These are phyloP conservation scores for Chalciporus pseudorubinellus DNA, from an alignment of 768 basidiomycete genomes.

Conservation along the genomic window DNA sequence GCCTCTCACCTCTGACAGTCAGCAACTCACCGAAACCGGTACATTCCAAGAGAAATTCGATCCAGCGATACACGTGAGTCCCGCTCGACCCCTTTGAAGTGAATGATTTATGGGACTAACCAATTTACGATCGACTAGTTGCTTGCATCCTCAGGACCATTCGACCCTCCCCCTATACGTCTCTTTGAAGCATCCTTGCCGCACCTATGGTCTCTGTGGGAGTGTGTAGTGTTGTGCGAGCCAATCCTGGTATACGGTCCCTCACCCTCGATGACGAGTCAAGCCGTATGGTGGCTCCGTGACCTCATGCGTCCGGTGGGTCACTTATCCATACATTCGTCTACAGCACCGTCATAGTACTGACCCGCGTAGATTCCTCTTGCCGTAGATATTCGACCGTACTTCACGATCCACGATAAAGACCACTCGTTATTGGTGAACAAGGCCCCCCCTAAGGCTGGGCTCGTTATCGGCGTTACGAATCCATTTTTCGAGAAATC, in stretches of 20 bases:
- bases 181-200: conserved; percentile 64
- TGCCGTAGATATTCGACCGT: conserved; percentile 84
- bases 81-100: too few species aligned
- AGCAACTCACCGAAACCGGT: conserved; percentile 62
- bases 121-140: conserved; percentile 44
- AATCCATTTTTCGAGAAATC: conserved; percentile 83
- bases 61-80: conserved; percentile 47
- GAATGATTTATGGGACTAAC: background rate
- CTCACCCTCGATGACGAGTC: conserved; percentile 78
- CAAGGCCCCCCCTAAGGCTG: conserved; percentile 71
- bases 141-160: conserved; percentile 61
- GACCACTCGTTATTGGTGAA: conserved; percentile 77
- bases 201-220: conserved; percentile 87
- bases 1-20: conserved; percentile 65
- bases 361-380: conserved; percentile 63
- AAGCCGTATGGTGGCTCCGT: conserved; percentile 89
- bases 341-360: background rate
- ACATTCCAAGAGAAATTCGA: conserved; percentile 53
- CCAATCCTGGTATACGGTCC: conserved; percentile 82
- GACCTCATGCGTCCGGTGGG: conserved; percentile 82
- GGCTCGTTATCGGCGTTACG: conserved; percentile 78
- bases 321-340: background rate
- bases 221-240: conserved; percentile 88
- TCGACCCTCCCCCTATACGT: conserved; percentile 53
- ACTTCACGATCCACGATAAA: conserved; percentile 95